phyloP scores from a whole-genome alignment of 2,329 filamentous ascomycete genomes.

The Apiospora aurea region DNA sequence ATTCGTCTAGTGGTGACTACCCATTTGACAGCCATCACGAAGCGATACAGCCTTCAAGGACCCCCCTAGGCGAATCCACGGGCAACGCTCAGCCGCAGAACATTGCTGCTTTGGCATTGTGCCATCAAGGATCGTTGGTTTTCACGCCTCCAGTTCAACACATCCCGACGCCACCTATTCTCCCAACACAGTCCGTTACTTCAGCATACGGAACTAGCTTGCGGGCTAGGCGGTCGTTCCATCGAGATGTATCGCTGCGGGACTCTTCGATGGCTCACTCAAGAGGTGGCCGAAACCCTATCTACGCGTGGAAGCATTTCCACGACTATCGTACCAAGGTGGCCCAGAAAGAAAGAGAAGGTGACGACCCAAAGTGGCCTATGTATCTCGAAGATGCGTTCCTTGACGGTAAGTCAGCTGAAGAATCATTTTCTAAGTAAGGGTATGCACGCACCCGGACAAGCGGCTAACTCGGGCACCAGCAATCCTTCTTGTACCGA shows the following conservation, averaged over 20 bases:
- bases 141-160: conserved; percentile 51
- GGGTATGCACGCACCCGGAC: conserved; percentile 21
- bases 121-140: conserved; percentile 51
- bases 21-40: conserved; percentile 53
- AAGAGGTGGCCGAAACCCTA: conserved; percentile 58
- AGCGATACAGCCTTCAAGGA: conserved; percentile 44
- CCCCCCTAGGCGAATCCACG: conserved; percentile 60
- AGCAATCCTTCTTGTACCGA: conserved; percentile 71
- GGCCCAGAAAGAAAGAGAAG: conserved; percentile 65
- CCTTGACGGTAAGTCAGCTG: conserved; percentile 63
- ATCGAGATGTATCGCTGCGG: conserved; percentile 44
- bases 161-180: conserved; percentile 52
- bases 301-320: conserved; percentile 69
- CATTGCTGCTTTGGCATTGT: conserved; percentile 49
- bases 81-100: conserved; percentile 57
- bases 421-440: not conserved
- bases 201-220: conserved; percentile 53
- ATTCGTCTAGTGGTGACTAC: conserved; percentile 55
- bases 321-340: conserved; percentile 71
- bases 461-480: conserved; percentile 32
- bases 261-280: conserved; percentile 42
- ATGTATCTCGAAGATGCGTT: conserved; percentile 71
- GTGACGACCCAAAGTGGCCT: conserved; percentile 68
- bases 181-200: conserved; percentile 59
- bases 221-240: conserved; percentile 42